Evolutionary conservation across 306 rosid species (phyloP), one percentile per base, ranked within the genome.

Genomic region (Dryas octopetala): DNA sequence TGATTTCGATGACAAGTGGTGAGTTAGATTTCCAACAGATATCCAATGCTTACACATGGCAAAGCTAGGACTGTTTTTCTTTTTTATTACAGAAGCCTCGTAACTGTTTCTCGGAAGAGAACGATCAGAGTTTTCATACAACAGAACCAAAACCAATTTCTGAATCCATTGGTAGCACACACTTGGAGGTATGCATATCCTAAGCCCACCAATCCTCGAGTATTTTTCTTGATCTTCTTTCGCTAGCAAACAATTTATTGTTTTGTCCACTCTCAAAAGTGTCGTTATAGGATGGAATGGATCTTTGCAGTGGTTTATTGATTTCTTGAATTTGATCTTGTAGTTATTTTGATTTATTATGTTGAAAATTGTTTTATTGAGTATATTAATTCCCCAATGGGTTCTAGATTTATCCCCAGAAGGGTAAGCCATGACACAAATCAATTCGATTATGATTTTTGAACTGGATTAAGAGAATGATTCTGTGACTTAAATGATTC

Each of bases 21-120:
- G 79, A 19, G 51, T 57, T 17, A 45, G 6, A 1, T 13, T 51
- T 6, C 7, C 46, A 74, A 81, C 84, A 77, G 77, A 28, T 26
- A 75, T 78, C 66, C 10, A 9, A 49, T 41, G 49, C 5, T 17
- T 69, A 83, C 83, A 86, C 89, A 4, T 88, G 93, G 85, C 91
- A 74, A 49, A 16, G 23, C 67, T 50, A 19, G 23, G 23, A 19
- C 23, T 19, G 38, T 32, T 32, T 32, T 32, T 32, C 38, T 32
- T 32, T 32, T 32, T 32, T 32, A 32, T 32, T 32, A 32, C 38
- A 32, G 38, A 75, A 15, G 52, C 38, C 38, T 32, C 3, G 47
- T 44, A 68, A 78, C 77, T 71, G 68, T 26, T 77, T 62, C 78
- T 44, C 41, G 9, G 17, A 64, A 70, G 71, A 70, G 60, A 62